Base-by-base conservation (phyloP, 164 flowering plant genomes). In the Piper longum region DNA sequence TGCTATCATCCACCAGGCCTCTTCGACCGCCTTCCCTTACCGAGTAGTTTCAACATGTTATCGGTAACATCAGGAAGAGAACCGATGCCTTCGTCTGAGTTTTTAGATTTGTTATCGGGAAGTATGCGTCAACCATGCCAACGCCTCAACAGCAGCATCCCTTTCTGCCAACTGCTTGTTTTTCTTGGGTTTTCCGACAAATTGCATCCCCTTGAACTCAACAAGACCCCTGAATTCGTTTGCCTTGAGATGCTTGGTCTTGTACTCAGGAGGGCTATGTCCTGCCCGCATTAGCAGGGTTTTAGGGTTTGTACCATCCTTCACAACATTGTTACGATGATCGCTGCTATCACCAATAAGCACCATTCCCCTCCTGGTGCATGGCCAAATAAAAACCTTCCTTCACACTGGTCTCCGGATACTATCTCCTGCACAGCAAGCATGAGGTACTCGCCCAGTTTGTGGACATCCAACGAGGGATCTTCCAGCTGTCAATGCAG, bases 151-250 rank as follows among this genome's bases (percentile, higher is more conserved):
- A 36, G 99, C 92, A 60, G 99, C 99, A 77, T 90, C 97, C 68
- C 83, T 84, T 76, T 93, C 99, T 3, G 99, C 95, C 42, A 93
- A 86, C 63, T 82, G 85, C 75, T 93, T 93, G 77, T 83, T 93
- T 73, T 67, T 86, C 81, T 87, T 83, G 42, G 97, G 97, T 68
- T 93, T 93, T 26, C 97, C 97, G 1, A 93, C 97, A 76, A 93
- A 93, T 69, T 93, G 99, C 97, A 90, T 90, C 5, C 95, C 99
- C 75, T 90, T 93, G 76, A 93, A 88, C 75, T 93, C 99, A 41
- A 84, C 91, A 66, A 93, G 73, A 41, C 91, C 95, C 72, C 96
- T 77, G 66, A 88, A 90, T 66, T 93, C 99, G 67, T 93, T 93
- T 18, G 97, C 84, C 77, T 85, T 90, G 14, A 90, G 87, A 73